phyloP scores from a whole-genome alignment of 2,329 filamentous ascomycete species.

The Penicillium sp. region DNA sequence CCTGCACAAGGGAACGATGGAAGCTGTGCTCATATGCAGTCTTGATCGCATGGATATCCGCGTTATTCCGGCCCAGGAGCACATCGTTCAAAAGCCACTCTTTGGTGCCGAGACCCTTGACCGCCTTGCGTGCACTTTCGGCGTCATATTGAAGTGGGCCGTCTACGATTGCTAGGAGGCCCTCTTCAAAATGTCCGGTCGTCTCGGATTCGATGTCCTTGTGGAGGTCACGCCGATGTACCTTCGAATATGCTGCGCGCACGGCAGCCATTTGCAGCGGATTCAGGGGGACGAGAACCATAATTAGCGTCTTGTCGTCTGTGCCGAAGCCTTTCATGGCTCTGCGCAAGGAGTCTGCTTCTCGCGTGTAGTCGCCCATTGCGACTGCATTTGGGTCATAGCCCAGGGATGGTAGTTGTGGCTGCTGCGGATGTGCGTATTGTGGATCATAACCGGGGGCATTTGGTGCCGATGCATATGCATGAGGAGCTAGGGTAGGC shows the following conservation, averaged over 20 bases:
- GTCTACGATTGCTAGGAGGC: constrained; percentile 70
- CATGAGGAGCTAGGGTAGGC: neutral
- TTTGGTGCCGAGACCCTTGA: constrained; percentile 81
- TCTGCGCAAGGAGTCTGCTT: constrained; percentile 70
- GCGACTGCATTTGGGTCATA: constrained; percentile 72
- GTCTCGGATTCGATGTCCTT: constrained; percentile 80
- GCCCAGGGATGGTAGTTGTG: constrained; percentile 62
- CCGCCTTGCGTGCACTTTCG: constrained; percentile 66
- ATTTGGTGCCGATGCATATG: neutral
- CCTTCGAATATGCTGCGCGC: constrained; percentile 64
- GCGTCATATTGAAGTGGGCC: constrained; percentile 80
- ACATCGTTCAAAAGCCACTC: constrained; percentile 84
- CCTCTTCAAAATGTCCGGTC: constrained; percentile 68
- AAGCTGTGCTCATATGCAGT: constrained; percentile 68
- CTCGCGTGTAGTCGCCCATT: constrained; percentile 62
- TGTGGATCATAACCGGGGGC: neutral
- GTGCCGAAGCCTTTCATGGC: constrained; percentile 96
- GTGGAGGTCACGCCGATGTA: constrained; percentile 66
- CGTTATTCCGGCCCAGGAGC: constrained; percentile 77
- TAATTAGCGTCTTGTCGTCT: constrained; percentile 76
- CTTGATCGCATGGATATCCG: constrained; percentile 86
- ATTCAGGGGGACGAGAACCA: constrained; percentile 68
- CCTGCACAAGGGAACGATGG: constrained; percentile 65
- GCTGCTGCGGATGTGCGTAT: neutral
- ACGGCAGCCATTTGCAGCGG: constrained; percentile 73